Evolutionary conservation across 1,139 yeast species (phyloP).

Genomic region (Lipomyces yarrowii): DNA sequence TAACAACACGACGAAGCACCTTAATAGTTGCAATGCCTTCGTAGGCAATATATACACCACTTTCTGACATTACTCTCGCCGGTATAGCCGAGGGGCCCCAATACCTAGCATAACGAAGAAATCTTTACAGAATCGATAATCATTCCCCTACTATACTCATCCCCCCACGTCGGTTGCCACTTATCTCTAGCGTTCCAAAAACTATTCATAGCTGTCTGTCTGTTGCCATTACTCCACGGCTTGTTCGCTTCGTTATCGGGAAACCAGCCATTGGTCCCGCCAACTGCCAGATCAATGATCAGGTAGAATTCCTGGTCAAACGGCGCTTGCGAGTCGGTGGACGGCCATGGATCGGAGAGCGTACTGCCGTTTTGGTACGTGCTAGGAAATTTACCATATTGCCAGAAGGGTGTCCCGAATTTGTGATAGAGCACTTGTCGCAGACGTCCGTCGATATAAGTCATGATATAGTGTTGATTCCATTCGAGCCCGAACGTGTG

Average conservation of each 20-base stretch:
- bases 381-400: constrained; percentile 19
- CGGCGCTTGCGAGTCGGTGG: constrained; percentile 27
- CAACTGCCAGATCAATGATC: constrained; percentile 32
- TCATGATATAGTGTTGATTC: constrained; percentile 29
- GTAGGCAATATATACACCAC: neutral
- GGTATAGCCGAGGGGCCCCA: neutral
- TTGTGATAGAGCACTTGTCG: constrained; percentile 29
- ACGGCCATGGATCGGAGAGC: constrained; percentile 31
- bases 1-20: too few species aligned
- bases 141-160: constrained; percentile 24
- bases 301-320: constrained; percentile 33
- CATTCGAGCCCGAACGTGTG: constrained; percentile 33
- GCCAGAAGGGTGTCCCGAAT: constrained; percentile 28
- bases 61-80: too few species aligned
- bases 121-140: constrained; percentile 27
- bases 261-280: constrained; percentile 33
- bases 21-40: too few species aligned
- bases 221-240: constrained; percentile 30
- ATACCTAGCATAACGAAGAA: constrained; percentile 8
- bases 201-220: constrained; percentile 23
- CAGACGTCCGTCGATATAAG: constrained; percentile 31
- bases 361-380: constrained; percentile 25
- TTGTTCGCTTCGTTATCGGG: constrained; percentile 28
- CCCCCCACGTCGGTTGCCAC: constrained; percentile 30
- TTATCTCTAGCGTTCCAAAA: constrained; percentile 23